Evolutionary conservation across 1,284 basidiomycete genomes (phyloP).

Genomic region (Pseudozyma hubeiensis): DNA sequence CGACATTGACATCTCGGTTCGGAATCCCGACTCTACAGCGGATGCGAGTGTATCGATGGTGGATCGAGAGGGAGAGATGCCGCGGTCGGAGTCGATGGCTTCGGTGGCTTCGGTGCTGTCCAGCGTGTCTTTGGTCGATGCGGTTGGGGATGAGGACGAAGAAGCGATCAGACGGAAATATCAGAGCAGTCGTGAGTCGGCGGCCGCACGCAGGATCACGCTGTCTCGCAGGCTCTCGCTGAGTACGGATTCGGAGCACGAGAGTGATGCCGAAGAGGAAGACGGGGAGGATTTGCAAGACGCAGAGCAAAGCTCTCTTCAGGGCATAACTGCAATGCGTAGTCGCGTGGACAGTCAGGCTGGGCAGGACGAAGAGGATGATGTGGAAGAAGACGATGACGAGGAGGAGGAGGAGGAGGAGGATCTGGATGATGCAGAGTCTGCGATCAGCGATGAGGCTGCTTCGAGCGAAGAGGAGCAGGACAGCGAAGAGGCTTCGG

Average conservation of each 20-base stretch:
- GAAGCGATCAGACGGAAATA: conserved; percentile 10
- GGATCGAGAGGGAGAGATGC: not conserved
- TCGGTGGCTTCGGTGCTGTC: conserved; percentile 7
- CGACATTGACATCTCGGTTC: too few species aligned
- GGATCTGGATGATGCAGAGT: conserved; percentile 4
- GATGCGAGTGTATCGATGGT: conserved; percentile 4
- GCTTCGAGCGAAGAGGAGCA: conserved; percentile 6
- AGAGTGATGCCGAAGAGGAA: conserved; percentile 11
- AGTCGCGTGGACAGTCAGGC: not conserved
- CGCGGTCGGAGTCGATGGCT: conserved; percentile 10
- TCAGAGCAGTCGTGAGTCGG: conserved; percentile 7
- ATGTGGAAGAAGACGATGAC: not conserved
- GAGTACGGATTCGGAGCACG: conserved; percentile 23
- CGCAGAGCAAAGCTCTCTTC: conserved; percentile 11
- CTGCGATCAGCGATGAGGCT: conserved; percentile 1
- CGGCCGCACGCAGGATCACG: conserved; percentile 1
- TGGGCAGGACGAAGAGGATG: conserved; percentile 10
- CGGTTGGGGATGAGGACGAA: conserved; percentile 5
- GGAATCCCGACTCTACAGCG: not conserved
- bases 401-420: conserved; percentile 9
- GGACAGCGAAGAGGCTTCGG: not conserved
- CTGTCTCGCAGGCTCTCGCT: conserved; percentile 16
- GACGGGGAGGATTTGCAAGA: conserved; percentile 3
- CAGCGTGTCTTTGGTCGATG: not conserved
- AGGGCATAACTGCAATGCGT: too few species aligned